phyloP scores from a whole-genome alignment of 2,329 filamentous ascomycete species.

The Onygenales sp. region DNA sequence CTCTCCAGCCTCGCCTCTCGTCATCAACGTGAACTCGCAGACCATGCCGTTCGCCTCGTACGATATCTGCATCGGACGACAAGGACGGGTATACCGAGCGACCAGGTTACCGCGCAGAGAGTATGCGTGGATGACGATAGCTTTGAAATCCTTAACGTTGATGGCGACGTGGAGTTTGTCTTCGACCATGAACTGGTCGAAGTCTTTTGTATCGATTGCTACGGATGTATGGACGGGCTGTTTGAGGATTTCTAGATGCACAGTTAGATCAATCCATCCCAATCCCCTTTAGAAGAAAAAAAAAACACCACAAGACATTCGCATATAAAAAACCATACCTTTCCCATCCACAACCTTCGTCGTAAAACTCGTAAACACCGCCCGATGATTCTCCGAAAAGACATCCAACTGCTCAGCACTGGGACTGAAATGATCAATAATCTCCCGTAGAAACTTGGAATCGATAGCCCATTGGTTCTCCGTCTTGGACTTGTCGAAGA shows the following conservation, averaged over 20 bases:
- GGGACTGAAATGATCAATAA: conserved; percentile 55
- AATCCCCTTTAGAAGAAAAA: conserved; percentile 6
- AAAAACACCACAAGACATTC: not conserved
- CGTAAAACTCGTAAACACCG: conserved; percentile 57
- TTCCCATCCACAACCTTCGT: conserved; percentile 54
- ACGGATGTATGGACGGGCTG: conserved; percentile 57
- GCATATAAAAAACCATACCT: conserved; percentile 27
- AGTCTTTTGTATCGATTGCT: conserved; percentile 51
- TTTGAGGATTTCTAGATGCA: conserved; percentile 48
- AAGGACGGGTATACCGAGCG: conserved; percentile 51
- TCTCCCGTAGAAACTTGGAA: conserved; percentile 48
- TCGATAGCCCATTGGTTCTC: conserved; percentile 52
- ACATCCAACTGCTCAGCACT: conserved; percentile 58
- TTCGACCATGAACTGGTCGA: conserved; percentile 51
- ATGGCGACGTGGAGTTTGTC: conserved; percentile 53
- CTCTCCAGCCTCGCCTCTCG: conserved; percentile 45
- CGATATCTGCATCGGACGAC: conserved; percentile 50
- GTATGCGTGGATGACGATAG: conserved; percentile 54
- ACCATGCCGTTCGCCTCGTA: conserved; percentile 48
- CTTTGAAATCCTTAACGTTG: conserved; percentile 57
- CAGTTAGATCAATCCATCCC: not conserved
- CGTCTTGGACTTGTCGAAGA: conserved; percentile 49
- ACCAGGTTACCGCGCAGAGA: conserved; percentile 46
- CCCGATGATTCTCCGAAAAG: conserved; percentile 47
- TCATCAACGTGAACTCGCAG: conserved; percentile 58